Evolutionary conservation across 1,284 basidiomycete species (phyloP), one percentile per base, ranked within the genome.

Genomic region (Caloboletus inedulis): DNA sequence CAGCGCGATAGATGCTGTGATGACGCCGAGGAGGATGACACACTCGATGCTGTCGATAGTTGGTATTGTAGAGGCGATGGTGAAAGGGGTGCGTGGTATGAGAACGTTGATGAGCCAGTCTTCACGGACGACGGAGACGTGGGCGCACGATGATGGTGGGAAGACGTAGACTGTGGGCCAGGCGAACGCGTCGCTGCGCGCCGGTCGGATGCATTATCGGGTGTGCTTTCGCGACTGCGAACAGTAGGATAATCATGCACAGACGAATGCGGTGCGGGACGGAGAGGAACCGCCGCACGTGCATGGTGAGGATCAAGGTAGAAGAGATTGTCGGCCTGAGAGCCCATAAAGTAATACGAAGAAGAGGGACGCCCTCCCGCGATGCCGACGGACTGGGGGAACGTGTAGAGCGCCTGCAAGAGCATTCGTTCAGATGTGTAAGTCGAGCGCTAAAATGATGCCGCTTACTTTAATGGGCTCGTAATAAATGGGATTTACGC

Each of bases 261-360:
- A 36, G 54, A 54, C 9, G 44, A 52, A 29, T 59, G 54, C 54
- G 84, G 82, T 1, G 85, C 81, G 0, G 80, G 76, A 13, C 87
- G 82, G 7, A 95, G 77, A 0, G 89, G 85, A 10, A 99, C 76
- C 0, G 92, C 79, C 0, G 91, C 83, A 7, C 94, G 83, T 0
- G 93, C 81, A 63, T 96, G 86, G 67, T 98, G 96, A 0, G 96
- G 96, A 69, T 99, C 96, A 45, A 98, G 88, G 67, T 98, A 99
- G 72, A 98, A 96, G 7, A 97, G 77, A 48, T 84, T 89, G 59
- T 94, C 88, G 3, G 85, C 89, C 67, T 98, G 96, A 0, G 86
- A 82, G 13, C 94, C 96, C 47, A 98, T 90, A 69, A 99, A 99
- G 73, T 98, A 99, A 70, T 98, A 98, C 0, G 94, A 98, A 0